Percentiles rank a stretch among this genome's conserved stretches.
Evolutionary conservation across 169 alveolate species (phyloP).

Genomic region (Cryptosporidium andersoni): DNA sequence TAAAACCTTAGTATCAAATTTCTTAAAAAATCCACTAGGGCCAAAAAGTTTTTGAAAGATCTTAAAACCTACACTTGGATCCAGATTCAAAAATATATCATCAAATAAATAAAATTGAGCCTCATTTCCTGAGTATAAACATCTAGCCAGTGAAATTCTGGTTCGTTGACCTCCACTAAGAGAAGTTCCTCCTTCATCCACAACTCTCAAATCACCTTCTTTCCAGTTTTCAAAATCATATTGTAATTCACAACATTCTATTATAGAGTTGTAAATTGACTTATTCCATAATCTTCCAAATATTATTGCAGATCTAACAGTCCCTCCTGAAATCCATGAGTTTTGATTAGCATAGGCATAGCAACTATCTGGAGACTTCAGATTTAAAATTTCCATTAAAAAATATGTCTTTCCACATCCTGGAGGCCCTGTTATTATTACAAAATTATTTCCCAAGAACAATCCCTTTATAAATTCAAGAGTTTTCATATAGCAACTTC

Average conservation of each 20-base stretch:
- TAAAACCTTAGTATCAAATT: conserved; percentile 10
- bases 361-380: conserved; percentile 20
- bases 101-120: conserved; percentile 41
- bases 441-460: background rate
- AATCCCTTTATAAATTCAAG: no score
- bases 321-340: conserved; percentile 81
- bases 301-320: conserved; percentile 81
- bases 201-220: conserved; percentile 79
- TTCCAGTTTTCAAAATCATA: conserved; percentile 77
- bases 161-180: conserved; percentile 93
- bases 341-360: conserved; percentile 73
- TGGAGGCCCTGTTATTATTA: conserved; percentile 46
- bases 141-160: conserved; percentile 90
- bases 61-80: conserved; percentile 48
- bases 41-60: conserved; percentile 33
- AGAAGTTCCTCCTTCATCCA: conserved; percentile 86
- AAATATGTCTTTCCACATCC: conserved; percentile 63
- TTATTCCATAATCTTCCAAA: conserved; percentile 80
- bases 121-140: conserved; percentile 78
- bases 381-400: conserved; percentile 20
- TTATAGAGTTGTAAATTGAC: conserved; percentile 73
- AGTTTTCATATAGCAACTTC: background rate
- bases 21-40: conserved; percentile 17
- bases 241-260: conserved; percentile 74
- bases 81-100: conserved; percentile 56